Evolutionary conservation across 2,329 filamentous ascomycete species (phyloP), one percentile per base, ranked within the genome.

Genomic region (Karstenula rhodostoma): DNA sequence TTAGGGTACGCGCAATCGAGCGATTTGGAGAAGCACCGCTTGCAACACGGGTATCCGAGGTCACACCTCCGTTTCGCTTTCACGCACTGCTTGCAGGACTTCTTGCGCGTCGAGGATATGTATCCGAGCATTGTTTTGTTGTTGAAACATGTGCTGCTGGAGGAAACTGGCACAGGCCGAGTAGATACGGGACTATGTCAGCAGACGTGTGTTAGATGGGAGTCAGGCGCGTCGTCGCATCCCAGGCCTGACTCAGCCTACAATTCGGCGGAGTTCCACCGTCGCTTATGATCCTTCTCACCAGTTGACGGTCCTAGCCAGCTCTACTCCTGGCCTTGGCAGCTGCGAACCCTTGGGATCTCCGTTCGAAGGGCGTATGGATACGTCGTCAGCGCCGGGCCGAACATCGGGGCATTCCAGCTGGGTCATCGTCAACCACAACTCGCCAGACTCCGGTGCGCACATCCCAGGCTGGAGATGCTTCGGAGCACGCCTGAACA

Each of bases 11-110:
- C 58, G 62, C 72, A 76, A 49, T 70, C 66, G 56, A 73, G 51
- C 44, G 65, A 62, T 50, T 73, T 75, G 17, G 66, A 60, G 33
- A 67, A 67, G 47, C 70, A 75, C 33, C 73, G 65, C 42, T 67
- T 72, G 62, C 69, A 75, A 56, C 65, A 68, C 13, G 73, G 72
- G 54, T 67, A 71, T 5, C 70, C 68, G 33, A 75, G 66, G 54
- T 75, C 72, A 59, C 72, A 76, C 23, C 71, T 63, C 13, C 72
- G 62, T 60, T 74, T 76, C 52, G 62, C 64, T 52, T 73, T 73
- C 10, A 73, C 71, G 60, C 70, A 73, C 32, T 64, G 66, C 42
- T 60, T 55, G 61, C 73, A 76, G 59, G 68, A 71, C 58, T 74
- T 76, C 54, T 67, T 70, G 49, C 73, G 67, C 17, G 73, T 74